Conservation (phyloP, 2,329 filamentous ascomycete species). For the Beauveria brongniartii region DNA sequence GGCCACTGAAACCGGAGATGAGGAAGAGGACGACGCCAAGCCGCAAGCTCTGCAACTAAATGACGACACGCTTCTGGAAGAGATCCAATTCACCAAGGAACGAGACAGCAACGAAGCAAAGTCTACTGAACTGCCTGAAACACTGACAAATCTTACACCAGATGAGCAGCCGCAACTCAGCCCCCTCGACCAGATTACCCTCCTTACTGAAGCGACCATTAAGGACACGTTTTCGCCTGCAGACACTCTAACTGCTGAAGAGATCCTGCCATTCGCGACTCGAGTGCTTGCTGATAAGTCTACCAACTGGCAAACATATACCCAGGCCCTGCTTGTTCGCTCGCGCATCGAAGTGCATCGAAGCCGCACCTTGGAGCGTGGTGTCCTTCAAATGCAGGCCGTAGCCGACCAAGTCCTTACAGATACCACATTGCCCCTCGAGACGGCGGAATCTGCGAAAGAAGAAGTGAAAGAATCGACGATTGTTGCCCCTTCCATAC, state of each 20-base stretch:
- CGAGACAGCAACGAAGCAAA: conserved; percentile 30
- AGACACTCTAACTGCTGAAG: conserved; percentile 83
- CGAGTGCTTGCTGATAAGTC: conserved; percentile 81
- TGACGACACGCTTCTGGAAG: conserved; percentile 86
- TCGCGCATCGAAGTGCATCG: conserved; percentile 84
- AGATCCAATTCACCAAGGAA: conserved; percentile 66
- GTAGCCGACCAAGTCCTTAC: conserved; percentile 92
- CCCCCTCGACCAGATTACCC: conserved; percentile 80
- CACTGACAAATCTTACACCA: conserved; percentile 59
- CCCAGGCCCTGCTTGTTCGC: conserved; percentile 81
- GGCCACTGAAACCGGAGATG: conserved; percentile 4
- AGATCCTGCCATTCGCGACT: conserved; percentile 84
- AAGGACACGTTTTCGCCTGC: conserved; percentile 79
- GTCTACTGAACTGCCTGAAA: conserved; percentile 43
- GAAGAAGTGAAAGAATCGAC: conserved; percentile 21
- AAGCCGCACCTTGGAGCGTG: conserved; percentile 80
- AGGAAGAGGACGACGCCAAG: conserved; percentile 22
- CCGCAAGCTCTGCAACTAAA: conserved; percentile 73
- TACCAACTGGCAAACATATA: conserved; percentile 97
- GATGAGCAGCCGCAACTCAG: conserved; percentile 74
- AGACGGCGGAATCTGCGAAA: conserved; percentile 22
- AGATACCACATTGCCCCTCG: conserved; percentile 51
- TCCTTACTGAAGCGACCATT: conserved; percentile 80
- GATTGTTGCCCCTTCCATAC: conserved; percentile 35
- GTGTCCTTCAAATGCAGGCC: conserved; percentile 86